Evolutionary conservation across 2,329 filamentous ascomycete species (phyloP), one percentile per base, ranked within the genome.

Genomic region (Calonectria pteridis): DNA sequence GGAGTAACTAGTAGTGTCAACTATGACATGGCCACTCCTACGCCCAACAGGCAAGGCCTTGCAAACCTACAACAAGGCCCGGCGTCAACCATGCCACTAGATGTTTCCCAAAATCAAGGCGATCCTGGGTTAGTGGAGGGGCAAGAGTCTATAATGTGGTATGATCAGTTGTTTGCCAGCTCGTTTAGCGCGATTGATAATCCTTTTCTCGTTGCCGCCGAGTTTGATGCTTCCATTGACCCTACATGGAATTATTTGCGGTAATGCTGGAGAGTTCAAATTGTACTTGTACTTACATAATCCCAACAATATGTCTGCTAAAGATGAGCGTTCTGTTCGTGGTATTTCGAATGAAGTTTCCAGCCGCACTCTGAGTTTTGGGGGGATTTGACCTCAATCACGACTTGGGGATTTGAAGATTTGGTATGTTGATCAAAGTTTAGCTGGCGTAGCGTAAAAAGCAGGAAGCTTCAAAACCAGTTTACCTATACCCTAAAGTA

Each of bases 111-210:
- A 16, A 10, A 66, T 16, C 69, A 50, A 28, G 28, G 76, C 2
- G 75, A 78, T 7, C 53, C 64, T 10, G 62, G 78, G 20, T 73
- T 76, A 0, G 70, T 79, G 0, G 82, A 83, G 23, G 82, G 81
- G 0, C 82, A 84, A n/a, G 81, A 83, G 65, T 83, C 82, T 0
- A 82, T 83, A 73, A 81, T 83, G 51, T 84, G 82, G 82, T 83
- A 82, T 46, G 82, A 83, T 10, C 82, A 83, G 46, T 53, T 83
- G 23, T 83, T 83, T 71, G 82, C 80, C 1, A 83, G 81, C 43
- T 83, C 82, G 0, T 83, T 83, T 53, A 82, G 80, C 29, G 81
- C 81, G 1, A 82, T 83, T 55, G 82, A 83, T 11, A 83, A 83
- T 23, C 82, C 82, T 0, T 83, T 82, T 29, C 74, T 83, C 18